These are phyloP conservation scores for Rostrohypoxylon terebratum DNA, from an alignment of 495 filamentous ascomycete species.

Conservation along the genomic window DNA sequence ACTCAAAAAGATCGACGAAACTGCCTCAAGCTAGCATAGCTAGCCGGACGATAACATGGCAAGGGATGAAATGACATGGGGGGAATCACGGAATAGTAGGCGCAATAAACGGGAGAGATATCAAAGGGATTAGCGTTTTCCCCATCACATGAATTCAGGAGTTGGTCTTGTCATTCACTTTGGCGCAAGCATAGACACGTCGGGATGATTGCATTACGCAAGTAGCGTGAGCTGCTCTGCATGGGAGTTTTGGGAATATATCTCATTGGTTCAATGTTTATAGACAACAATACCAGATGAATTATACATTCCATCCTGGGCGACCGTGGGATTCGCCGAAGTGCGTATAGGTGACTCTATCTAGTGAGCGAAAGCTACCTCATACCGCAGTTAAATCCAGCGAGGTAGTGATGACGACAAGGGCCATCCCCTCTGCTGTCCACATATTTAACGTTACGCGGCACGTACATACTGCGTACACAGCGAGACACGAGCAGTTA, in stretches of 20 bases:
- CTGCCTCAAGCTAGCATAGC: conserved; percentile 40
- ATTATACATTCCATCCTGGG: conserved; percentile 2
- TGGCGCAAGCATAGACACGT: conserved; percentile 43
- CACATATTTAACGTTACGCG: conserved; percentile 16
- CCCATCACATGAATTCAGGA: conserved; percentile 34
- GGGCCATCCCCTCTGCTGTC: neutral
- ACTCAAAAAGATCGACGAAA: conserved; percentile 53
- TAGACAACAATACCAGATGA: conserved; percentile 29
- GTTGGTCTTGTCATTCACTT: conserved; percentile 38
- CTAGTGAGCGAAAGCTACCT: conserved; percentile 25
- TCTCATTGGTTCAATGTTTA: conserved; percentile 22
- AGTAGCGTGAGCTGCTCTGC: conserved; percentile 35
- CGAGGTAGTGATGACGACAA: conserved; percentile 13
- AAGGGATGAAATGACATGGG: conserved; percentile 7
- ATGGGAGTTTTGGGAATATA: conserved; percentile 34
- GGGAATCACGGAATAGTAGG: conserved; percentile 9
- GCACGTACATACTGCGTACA: neutral
- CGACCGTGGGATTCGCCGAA: conserved; percentile 24
- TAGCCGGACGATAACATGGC: conserved; percentile 9
- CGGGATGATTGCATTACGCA: conserved; percentile 35
- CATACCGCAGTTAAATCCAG: neutral
- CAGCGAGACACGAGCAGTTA: conserved; percentile 1
- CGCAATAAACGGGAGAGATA: conserved; percentile 8
- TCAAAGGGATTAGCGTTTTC: conserved; percentile 34
- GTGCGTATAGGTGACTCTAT: conserved; percentile 26